Conservation (phyloP, 495 filamentous ascomycete genomes). For the Xylaria telfairii region DNA sequence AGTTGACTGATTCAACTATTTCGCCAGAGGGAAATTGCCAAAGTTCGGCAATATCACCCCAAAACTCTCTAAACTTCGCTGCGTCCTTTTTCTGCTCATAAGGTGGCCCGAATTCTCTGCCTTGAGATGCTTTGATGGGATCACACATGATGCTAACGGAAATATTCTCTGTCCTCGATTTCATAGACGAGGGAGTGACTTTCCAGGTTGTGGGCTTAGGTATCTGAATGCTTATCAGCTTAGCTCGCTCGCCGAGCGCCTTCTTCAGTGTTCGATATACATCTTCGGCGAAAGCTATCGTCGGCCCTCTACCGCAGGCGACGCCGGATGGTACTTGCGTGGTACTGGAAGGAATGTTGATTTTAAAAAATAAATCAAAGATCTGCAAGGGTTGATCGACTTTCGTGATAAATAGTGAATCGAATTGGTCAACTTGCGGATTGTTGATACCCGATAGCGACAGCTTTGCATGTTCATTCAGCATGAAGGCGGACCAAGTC, state of each 20-base stretch:
- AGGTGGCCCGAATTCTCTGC: slow-evolving; percentile 84
- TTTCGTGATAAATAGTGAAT: slow-evolving; percentile 78
- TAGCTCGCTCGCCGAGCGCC: slow-evolving; percentile 77
- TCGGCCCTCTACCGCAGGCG: slow-evolving; percentile 37
- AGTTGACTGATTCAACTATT: slow-evolving; percentile 81
- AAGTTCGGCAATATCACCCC: slow-evolving; percentile 76
- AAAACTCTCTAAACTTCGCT: slow-evolving; percentile 72
- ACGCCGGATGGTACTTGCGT: background rate
- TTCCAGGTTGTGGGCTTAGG: slow-evolving; percentile 51
- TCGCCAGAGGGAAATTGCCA: slow-evolving; percentile 76
- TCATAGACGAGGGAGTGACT: slow-evolving; percentile 34
- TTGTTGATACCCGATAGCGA: slow-evolving; percentile 78
- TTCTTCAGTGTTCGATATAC: slow-evolving; percentile 67
- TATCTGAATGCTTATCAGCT: slow-evolving; percentile 63
- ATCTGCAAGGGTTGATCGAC: slow-evolving; percentile 68
- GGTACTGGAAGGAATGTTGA: slow-evolving; percentile 35
- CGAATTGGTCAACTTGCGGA: slow-evolving; percentile 78
- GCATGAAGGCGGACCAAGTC: slow-evolving; percentile 75
- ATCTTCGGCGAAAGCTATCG: slow-evolving; percentile 49
- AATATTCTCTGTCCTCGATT: slow-evolving; percentile 44
- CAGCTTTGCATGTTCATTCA: slow-evolving; percentile 72
- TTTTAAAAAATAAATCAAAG: slow-evolving; percentile 68
- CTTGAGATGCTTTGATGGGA: slow-evolving; percentile 68
- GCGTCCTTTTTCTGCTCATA: slow-evolving; percentile 78
- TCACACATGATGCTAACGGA: slow-evolving; percentile 74